Conservation (phyloP, 2,329 filamentous ascomycete genomes). For the Colletotrichum kahawae region DNA sequence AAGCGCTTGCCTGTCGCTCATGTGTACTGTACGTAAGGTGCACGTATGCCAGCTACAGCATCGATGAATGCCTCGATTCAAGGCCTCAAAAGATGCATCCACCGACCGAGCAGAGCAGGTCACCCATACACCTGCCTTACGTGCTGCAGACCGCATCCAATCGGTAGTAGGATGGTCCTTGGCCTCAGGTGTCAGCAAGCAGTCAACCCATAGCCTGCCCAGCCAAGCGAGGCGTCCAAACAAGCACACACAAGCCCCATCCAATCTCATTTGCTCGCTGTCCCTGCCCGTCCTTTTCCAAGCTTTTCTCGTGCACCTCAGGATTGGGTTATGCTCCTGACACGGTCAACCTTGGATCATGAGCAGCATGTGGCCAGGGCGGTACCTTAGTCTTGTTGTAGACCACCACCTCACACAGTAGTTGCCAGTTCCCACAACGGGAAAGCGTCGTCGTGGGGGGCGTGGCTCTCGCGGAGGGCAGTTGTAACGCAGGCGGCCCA, state of each 20-base stretch:
- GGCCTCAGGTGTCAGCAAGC: neutral
- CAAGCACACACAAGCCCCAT: neutral
- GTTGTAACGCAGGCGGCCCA: neutral
- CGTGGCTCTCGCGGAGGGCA: neutral
- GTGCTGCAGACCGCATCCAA: neutral
- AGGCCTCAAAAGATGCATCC: neutral
- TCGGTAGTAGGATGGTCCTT: neutral
- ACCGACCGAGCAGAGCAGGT: neutral
- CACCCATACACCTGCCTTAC: neutral
- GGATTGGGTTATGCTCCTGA: neutral
- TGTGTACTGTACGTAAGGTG: neutral
- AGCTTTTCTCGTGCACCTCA: neutral
- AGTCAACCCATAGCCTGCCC: neutral
- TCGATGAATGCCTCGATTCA: neutral
- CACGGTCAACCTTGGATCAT: neutral
- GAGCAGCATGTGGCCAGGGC: neutral
- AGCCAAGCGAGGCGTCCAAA: constrained; percentile 5
- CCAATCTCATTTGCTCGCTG: neutral
- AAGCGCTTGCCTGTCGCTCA: neutral
- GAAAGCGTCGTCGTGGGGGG: neutral
- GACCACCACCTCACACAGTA: neutral
- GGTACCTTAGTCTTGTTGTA: neutral
- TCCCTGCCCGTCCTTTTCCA: neutral
- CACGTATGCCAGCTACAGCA: neutral
- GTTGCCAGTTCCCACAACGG: neutral